Percentiles rank a stretch among this genome's conserved stretches.
Conservation (phyloP, 306 rosid genomes). For the Fagus crenata region DNA sequence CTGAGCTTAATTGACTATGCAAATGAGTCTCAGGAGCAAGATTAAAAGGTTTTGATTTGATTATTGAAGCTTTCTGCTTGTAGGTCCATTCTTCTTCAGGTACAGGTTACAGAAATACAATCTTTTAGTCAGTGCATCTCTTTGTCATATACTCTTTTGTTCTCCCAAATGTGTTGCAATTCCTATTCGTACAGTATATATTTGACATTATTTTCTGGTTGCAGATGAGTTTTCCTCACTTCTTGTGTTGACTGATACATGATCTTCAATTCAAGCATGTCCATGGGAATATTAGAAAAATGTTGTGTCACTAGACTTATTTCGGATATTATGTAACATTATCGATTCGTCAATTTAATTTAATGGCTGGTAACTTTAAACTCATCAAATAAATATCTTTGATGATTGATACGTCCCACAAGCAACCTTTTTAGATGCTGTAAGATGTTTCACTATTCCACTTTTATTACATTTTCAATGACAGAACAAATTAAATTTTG, state of each 20-base stretch:
- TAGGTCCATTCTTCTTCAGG: constrained; percentile 27
- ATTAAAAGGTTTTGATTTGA: constrained; percentile 19
- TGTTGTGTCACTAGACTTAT: no score
- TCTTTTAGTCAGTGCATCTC: not conserved
- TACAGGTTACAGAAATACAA: constrained; percentile 14
- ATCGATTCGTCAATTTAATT: not conserved
- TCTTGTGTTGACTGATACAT: not conserved
- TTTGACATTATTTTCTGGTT: not conserved
- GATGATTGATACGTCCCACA: not conserved
- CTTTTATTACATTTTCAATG: not conserved
- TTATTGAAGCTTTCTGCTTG: constrained; percentile 16
- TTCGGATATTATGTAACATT: not conserved
- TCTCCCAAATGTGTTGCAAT: not conserved
- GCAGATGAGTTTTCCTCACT: not conserved
- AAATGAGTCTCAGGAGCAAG: constrained; percentile 25
- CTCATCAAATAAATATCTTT: not conserved
- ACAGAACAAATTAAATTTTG: no score
- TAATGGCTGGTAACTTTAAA: not conserved
- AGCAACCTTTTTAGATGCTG: not conserved
- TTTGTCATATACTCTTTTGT: not conserved
- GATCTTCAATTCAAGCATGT: constrained; percentile 4
- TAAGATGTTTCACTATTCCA: not conserved
- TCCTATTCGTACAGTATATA: not conserved
- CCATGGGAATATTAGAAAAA: not conserved
- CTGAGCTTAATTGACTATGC: constrained; percentile 24